phyloP scores from a whole-genome alignment of 495 filamentous ascomycete genomes.

The Aspergillus carlsbadensis region DNA sequence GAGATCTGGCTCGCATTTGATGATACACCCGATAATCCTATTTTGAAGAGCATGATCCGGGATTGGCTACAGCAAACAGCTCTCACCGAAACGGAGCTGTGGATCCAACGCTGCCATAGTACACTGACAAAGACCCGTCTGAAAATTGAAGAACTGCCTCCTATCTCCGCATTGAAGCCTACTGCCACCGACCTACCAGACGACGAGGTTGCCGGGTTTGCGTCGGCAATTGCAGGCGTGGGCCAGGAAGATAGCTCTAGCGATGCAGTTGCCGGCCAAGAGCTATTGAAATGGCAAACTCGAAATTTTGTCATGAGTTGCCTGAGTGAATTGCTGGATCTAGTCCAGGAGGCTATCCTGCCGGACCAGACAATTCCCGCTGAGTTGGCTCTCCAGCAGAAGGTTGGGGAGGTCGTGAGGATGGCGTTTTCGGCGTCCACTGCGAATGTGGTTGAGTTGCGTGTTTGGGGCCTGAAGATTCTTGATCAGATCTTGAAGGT shows the following conservation, averaged over 20 bases:
- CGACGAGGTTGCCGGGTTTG: constrained; percentile 95
- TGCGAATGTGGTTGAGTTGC: constrained; percentile 82
- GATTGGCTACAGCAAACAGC: constrained; percentile 92
- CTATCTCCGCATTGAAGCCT: constrained; percentile 46
- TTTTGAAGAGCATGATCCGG: constrained; percentile 75
- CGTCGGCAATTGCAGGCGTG: constrained; percentile 61
- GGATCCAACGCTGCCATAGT: constrained; percentile 85
- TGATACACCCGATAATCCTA: constrained; percentile 66
- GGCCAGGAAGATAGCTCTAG: constrained; percentile 62
- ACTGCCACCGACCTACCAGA: constrained; percentile 77
- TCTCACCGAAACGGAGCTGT: constrained; percentile 69
- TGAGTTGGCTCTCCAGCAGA: constrained; percentile 72
- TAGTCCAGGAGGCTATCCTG: constrained; percentile 70
- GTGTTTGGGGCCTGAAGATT: constrained; percentile 86
- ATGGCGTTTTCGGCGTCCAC: constrained; percentile 98
- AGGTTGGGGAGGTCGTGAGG: constrained; percentile 88
- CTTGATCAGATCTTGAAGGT: constrained; percentile 86
- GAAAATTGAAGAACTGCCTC: constrained; percentile 52
- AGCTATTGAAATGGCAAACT: constrained; percentile 92
- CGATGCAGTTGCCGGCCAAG: constrained; percentile 68
- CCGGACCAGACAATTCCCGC: constrained; percentile 69
- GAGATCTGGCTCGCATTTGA: constrained; percentile 90
- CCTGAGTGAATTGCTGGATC: constrained; percentile 76
- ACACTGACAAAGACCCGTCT: constrained; percentile 82
- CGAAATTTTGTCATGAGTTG: constrained; percentile 92